phyloP scores from a whole-genome alignment of 2,329 filamentous ascomycete species.

The Nemania bipapillata region DNA sequence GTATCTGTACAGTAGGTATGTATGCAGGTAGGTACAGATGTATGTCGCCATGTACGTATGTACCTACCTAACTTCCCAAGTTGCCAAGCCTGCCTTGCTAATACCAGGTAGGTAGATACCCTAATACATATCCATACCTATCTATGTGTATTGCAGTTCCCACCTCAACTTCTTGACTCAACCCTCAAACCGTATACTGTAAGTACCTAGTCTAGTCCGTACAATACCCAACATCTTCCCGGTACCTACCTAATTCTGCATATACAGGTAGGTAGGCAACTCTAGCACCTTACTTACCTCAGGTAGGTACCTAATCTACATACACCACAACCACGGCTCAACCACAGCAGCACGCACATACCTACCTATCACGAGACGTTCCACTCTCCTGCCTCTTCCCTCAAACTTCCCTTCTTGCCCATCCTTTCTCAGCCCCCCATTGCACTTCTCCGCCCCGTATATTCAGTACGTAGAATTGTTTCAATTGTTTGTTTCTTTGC shows the following conservation, averaged over 20 bases:
- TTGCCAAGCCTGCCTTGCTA: neutral
- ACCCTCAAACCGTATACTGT: constrained; percentile 11
- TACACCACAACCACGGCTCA: neutral
- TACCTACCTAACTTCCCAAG: neutral
- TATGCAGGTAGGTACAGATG: no score
- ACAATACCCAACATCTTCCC: neutral
- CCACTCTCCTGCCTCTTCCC: constrained; percentile 27
- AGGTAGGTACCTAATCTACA: neutral
- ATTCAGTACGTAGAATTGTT: constrained; percentile 31
- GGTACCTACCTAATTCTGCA: neutral
- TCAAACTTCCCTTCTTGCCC: constrained; percentile 21
- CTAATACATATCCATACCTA: no score
- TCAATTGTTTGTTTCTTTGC: constrained; percentile 40
- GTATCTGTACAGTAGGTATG: no score
- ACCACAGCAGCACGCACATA: neutral
- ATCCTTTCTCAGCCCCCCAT: constrained; percentile 20
- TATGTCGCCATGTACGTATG: no score
- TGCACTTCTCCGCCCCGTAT: constrained; percentile 28
- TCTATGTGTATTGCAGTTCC: neutral
- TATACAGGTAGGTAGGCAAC: no score
- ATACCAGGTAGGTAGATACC: neutral
- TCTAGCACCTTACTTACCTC: neutral
- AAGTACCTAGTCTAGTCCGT: neutral
- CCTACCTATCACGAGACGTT: constrained; percentile 30
- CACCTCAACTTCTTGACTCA: neutral